These are phyloP conservation scores for Barbarea vulgaris DNA, from an alignment of 345 rosid genomes.

Conservation along the genomic window DNA sequence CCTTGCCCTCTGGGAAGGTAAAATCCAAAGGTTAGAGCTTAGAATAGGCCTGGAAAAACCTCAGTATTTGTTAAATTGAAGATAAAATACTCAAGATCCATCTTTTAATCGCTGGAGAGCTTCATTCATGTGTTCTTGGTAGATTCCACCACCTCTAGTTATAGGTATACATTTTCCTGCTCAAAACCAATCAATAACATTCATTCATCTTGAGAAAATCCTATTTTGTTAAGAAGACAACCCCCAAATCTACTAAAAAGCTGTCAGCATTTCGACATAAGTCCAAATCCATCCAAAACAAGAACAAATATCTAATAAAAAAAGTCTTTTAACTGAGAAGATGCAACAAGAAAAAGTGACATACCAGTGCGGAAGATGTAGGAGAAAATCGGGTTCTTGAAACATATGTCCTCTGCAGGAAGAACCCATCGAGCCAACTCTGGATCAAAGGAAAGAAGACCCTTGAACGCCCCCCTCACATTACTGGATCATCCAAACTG, in stretches of 20 bases:
- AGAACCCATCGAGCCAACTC: constrained; percentile 79
- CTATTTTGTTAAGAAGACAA: not conserved
- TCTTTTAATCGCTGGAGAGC: no score
- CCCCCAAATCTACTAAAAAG: not conserved
- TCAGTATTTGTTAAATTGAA: no score
- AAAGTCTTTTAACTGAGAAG: constrained; percentile 6
- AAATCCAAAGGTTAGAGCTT: no score
- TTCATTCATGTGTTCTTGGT: constrained; percentile 89
- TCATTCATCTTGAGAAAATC: not conserved
- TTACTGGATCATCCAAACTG: no score
- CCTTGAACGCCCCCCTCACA: constrained; percentile 90
- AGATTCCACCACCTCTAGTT: constrained; percentile 89
- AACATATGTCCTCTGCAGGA: constrained; percentile 93
- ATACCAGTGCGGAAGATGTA: constrained; percentile 81
- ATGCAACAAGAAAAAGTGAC: constrained; percentile 3
- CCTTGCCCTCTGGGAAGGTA: no score
- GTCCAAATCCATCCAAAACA: not conserved
- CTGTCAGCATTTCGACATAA: not conserved
- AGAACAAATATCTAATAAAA: not conserved
- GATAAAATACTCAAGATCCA: no score
- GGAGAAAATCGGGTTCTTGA: constrained; percentile 58
- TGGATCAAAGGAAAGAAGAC: constrained; percentile 67
- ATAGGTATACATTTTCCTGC: constrained; percentile 99
- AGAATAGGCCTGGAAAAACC: no score
- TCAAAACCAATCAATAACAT: not conserved